phyloP scores from a whole-genome alignment of 2,329 filamentous ascomycete species.

The Chalaropsis ovoidea region DNA sequence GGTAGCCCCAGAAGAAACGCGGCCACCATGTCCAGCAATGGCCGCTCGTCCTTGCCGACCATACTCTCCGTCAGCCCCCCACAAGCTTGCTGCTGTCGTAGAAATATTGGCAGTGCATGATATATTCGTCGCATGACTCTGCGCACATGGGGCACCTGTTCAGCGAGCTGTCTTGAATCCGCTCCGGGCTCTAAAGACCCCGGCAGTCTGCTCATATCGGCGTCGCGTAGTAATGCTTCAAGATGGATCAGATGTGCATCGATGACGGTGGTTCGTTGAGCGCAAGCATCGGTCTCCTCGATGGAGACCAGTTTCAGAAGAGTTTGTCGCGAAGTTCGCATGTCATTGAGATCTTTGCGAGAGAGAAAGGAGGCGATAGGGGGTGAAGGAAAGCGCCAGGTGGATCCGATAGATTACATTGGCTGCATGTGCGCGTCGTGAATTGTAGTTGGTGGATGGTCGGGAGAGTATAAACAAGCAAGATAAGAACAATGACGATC shows the following conservation, averaged over 20 bases:
- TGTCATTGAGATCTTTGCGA: neutral
- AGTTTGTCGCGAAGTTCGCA: slow-evolving; percentile 8
- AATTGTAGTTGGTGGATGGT: neutral
- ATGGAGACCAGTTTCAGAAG: slow-evolving; percentile 10
- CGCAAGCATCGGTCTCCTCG: slow-evolving; percentile 9
- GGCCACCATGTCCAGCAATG: slow-evolving; percentile 17
- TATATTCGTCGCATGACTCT: slow-evolving; percentile 14
- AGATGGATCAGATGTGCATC: slow-evolving; percentile 14
- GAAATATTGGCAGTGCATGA: slow-evolving; percentile 13
- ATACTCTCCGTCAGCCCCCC: neutral
- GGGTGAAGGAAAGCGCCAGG: neutral
- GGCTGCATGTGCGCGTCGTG: neutral
- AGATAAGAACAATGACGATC: neutral
- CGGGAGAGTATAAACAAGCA: neutral
- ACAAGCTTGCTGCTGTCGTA: neutral
- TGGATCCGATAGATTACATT: neutral
- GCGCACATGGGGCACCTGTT: slow-evolving; percentile 7
- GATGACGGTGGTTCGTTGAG: slow-evolving; percentile 7
- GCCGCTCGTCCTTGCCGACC: neutral
- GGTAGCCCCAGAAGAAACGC: slow-evolving; percentile 17
- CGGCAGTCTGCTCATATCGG: neutral
- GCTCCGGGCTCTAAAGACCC: neutral
- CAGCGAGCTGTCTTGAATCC: slow-evolving; percentile 4
- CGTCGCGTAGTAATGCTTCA: slow-evolving; percentile 7
- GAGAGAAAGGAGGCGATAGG: neutral